Base-by-base conservation (phyloP, 164 flowering plant species). In the Warburgia ugandensis region DNA sequence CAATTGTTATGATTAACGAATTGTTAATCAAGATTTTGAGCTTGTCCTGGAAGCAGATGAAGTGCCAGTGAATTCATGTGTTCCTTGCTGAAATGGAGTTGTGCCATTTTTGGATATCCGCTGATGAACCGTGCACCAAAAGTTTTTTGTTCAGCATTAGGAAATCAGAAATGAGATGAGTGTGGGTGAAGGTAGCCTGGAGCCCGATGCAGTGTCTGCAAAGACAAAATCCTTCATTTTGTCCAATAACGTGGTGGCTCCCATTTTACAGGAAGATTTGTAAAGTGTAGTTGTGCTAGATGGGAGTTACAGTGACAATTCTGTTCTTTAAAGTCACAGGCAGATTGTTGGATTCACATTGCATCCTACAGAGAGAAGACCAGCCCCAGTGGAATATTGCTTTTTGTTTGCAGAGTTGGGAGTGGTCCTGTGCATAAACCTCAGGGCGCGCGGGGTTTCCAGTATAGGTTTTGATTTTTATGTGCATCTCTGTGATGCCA, bases 191-290 rank as follows among this genome's bases (percentile, higher is more conserved):
- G 10, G 17, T 51, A 26, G 12, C 45, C 23, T 30, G 4, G 26
- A 9, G 36, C 46, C 44, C n/a, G 33, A 38, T n/a, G 22, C 29
- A 9, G 32, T 8, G 31, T 58, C 48, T 52, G 56, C 17, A 36
- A 29, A 38, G 17, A 9, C 26, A 31, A 36, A 5, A 29, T 41
- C 4, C 25, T 23, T 12, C 22, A 21, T 27, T 35, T 41, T 10
- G 5, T 54, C 17, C 31, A 44, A 55, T 50, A 62, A 50, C 39
- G 41, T 21, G 28, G 45, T 40, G 27, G 42, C 29, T 10, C 22
- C 25, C 31, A 48, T n/a, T n/a, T n/a, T n/a, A n/a, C n/a, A n/a
- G n/a, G n/a, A n/a, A n/a, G n/a, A n/a, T n/a, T n/a, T n/a, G n/a
- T n/a, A n/a, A n/a, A n/a, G n/a, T n/a, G n/a, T n/a, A n/a, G n/a